Percentiles rank a stretch among this genome's conserved stretches.
phyloP scores from a whole-genome alignment of 805 yeast species.

The Wickerhamomyces kurtzmanii region DNA sequence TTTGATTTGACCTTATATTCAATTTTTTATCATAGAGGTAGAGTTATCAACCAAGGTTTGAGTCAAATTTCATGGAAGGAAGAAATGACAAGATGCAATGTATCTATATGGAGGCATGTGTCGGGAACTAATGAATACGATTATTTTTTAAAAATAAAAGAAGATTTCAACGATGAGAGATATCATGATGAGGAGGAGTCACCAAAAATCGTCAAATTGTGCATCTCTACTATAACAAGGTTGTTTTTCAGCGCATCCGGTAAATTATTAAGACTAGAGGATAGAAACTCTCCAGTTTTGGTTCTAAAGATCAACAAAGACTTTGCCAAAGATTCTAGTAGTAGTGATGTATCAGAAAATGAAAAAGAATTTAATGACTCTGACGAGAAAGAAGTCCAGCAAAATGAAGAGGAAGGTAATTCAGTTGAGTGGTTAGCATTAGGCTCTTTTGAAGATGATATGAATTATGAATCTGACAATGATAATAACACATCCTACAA shows the following conservation, averaged over 20 bases:
- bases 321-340: too few relatives aligned
- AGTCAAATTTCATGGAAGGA: conserved; percentile 63
- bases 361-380: conserved; percentile 13
- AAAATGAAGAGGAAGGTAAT: conserved; percentile 7
- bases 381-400: conserved; percentile 12
- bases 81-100: conserved; percentile 46
- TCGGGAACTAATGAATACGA: conserved; percentile 16
- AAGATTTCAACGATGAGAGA: conserved; percentile 59
- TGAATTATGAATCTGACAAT: conserved; percentile 15
- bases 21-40: conserved; percentile 49
- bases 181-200: conserved; percentile 53
- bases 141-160: conserved; percentile 39
- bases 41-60: conserved; percentile 18
- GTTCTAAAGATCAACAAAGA: conserved; percentile 38
- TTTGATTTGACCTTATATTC: conserved; percentile 51
- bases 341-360: conserved; percentile 1
- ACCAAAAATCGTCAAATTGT: conserved; percentile 24
- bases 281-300: conserved; percentile 53
- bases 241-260: conserved; percentile 69
- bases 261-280: conserved; percentile 49
- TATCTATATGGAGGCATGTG: conserved; percentile 25
- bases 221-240: conserved; percentile 32
- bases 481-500: conserved; percentile 19
- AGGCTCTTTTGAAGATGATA: conserved; percentile 28
- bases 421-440: conserved; percentile 41